phyloP scores from a whole-genome alignment of 352 stramenopile species.

The Globisporangium apiculatum region DNA sequence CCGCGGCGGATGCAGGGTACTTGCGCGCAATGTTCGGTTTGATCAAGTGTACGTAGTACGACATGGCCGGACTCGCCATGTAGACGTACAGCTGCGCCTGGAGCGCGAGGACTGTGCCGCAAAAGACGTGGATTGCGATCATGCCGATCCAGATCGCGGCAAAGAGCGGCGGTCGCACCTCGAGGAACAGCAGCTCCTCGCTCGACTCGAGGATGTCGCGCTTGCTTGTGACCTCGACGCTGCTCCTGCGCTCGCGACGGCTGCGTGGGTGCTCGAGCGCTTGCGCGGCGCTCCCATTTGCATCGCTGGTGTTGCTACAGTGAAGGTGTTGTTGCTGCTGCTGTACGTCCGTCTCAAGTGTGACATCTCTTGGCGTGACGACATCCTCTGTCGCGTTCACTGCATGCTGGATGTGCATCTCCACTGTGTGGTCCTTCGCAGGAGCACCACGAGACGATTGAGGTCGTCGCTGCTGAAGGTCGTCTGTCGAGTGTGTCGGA shows the following conservation, averaged over 20 bases:
- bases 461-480: no score
- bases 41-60: conserved; percentile 21
- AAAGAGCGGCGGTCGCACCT: conserved; percentile 12
- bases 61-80: conserved; percentile 14
- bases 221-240: conserved; percentile 1
- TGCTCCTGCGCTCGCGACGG: background rate
- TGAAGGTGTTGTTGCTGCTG: background rate
- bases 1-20: conserved; percentile 16
- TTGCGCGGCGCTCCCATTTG: background rate
- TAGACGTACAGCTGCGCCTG: conserved; percentile 19
- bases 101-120: conserved; percentile 16
- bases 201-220: conserved; percentile 10
- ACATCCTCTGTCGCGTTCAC: conserved; percentile 1
- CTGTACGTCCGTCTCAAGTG: background rate
- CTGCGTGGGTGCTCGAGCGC: background rate
- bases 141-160: conserved; percentile 19
- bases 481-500: no score
- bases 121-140: conserved; percentile 15
- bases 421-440: no score
- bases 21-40: conserved; percentile 12
- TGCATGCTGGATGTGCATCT: background rate
- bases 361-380: background rate
- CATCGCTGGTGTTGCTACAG: background rate
- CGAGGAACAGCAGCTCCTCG: conserved; percentile 13
- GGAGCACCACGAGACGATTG: no score